phyloP scores from a whole-genome alignment of 1,139 yeast species.

The Pichia sp. region DNA sequence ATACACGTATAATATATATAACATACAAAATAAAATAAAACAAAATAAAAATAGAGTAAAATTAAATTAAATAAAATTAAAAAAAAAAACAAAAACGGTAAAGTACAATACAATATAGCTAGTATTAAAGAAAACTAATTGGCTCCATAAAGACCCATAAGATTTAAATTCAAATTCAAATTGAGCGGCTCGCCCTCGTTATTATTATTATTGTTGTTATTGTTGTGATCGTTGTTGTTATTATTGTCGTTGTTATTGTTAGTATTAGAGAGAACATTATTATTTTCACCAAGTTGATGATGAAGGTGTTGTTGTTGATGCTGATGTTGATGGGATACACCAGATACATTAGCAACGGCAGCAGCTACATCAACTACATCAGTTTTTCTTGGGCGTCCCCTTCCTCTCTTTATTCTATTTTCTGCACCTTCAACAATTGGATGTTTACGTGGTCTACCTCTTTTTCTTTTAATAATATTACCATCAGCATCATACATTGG shows the following conservation, averaged over 20 bases:
- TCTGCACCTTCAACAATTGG: constrained; percentile 4
- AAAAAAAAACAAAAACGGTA: too few species aligned
- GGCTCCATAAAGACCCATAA: not conserved
- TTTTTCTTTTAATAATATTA: constrained; percentile 9
- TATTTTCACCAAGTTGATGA: not conserved
- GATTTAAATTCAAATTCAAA: not conserved
- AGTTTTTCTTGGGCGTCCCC: constrained; percentile 13
- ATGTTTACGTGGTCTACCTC: constrained; percentile 14
- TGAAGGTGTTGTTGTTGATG: not conserved
- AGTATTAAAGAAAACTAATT: too few species aligned
- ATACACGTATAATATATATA: too few species aligned
- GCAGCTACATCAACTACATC: not conserved
- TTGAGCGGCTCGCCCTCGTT: not conserved
- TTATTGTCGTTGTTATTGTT: too few species aligned
- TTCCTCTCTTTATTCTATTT: constrained; percentile 5
- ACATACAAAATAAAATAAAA: too few species aligned
- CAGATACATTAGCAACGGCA: not conserved
- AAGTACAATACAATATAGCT: too few species aligned
- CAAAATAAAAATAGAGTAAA: too few species aligned
- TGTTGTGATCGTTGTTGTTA: not conserved
- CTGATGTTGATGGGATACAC: not conserved
- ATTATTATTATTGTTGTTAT: not conserved
- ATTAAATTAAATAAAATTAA: too few species aligned
- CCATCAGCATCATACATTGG: constrained; percentile 12
- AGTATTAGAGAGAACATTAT: not conserved